Evolutionary conservation across 2,329 filamentous ascomycete genomes (phyloP).

Genomic region (Ophiostoma quercus): DNA sequence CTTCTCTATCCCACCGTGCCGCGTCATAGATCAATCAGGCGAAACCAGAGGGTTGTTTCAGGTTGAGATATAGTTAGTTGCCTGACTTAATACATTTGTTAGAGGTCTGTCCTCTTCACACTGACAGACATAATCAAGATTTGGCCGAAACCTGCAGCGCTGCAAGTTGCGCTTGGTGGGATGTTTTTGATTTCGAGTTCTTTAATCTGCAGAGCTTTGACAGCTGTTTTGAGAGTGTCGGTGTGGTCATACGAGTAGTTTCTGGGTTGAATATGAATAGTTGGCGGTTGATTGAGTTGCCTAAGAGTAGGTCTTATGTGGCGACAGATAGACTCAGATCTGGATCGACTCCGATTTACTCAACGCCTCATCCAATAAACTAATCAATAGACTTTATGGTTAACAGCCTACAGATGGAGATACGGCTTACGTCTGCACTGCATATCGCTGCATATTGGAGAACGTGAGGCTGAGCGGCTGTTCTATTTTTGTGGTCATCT

Average conservation of each 20-base stretch:
- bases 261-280: neutral
- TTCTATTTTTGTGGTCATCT: constrained; percentile 1
- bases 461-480: neutral
- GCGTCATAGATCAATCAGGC: neutral
- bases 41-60: constrained; percentile 10
- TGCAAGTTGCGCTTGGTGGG: neutral
- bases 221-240: neutral
- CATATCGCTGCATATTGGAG: neutral
- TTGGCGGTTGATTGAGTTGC: neutral
- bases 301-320: neutral
- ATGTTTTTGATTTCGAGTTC: neutral
- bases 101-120: neutral
- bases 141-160: constrained; percentile 8
- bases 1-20: neutral
- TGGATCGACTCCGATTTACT: neutral
- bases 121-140: neutral
- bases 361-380: neutral
- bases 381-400: constrained; percentile 3
- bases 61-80: neutral
- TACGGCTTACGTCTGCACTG: neutral
- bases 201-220: neutral
- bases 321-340: neutral
- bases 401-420: neutral
- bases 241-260: neutral
- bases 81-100: no score